These are phyloP conservation scores for Auriscalpium microsporum DNA, from an alignment of 768 basidiomycete species.

Conservation along the genomic window DNA sequence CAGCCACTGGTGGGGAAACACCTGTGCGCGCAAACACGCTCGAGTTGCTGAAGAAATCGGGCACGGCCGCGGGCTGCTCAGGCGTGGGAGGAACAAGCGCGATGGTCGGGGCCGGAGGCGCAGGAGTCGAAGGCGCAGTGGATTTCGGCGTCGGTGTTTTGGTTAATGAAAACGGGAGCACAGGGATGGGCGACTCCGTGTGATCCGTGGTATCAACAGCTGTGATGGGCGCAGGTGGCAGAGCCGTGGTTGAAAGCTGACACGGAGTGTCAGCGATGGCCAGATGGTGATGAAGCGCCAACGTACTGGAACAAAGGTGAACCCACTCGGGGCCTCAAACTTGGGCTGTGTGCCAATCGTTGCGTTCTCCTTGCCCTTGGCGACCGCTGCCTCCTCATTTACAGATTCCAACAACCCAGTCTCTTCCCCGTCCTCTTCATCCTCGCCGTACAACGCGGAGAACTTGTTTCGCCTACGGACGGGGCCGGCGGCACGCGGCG, in stretches of 20 bases:
- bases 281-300: conserved; percentile 1
- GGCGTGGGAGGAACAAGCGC: conserved; percentile 24
- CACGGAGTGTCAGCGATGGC: conserved; percentile 9
- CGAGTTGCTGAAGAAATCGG: conserved; percentile 59
- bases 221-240: conserved; percentile 59
- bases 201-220: conserved; percentile 1
- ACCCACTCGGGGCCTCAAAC: conserved; percentile 54
- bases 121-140: conserved; percentile 16
- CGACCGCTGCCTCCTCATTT: conserved; percentile 30
- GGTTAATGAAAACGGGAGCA: conserved; percentile 14
- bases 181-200: conserved; percentile 12
- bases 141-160: conserved; percentile 14
- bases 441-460: conserved; percentile 55
- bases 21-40: conserved; percentile 28
- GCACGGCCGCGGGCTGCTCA: conserved; percentile 28
- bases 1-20: conserved; percentile 12
- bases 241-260: conserved; percentile 8
- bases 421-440: conserved; percentile 30
- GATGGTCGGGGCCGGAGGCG: conserved; percentile 17
- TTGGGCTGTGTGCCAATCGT: conserved; percentile 45
- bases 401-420: conserved; percentile 26
- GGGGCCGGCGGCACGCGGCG: conserved; percentile 27
- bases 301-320: conserved; percentile 60
- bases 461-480: conserved; percentile 44
- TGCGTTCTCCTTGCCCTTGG: conserved; percentile 37